Percentiles rank a stretch among this genome's conserved stretches.
Conservation (phyloP, 352 stramenopile genomes). For the Peronosclerospora sorghi region DNA sequence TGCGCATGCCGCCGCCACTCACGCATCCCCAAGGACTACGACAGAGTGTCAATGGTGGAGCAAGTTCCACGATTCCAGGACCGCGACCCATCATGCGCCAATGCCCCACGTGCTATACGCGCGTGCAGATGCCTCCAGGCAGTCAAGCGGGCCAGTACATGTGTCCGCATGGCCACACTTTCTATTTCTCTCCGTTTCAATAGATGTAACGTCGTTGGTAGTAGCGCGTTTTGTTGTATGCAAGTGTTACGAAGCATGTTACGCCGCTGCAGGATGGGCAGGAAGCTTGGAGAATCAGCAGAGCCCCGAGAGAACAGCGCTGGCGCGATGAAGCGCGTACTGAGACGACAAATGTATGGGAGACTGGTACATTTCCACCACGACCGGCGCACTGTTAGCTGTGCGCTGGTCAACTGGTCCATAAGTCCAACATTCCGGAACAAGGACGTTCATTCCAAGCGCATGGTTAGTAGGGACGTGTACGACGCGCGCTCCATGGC, state of each 20-base stretch:
- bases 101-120: constrained; percentile 80
- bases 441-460: constrained; percentile 30
- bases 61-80: constrained; percentile 12
- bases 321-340: constrained; percentile 43
- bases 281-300: constrained; percentile 42
- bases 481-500: neutral
- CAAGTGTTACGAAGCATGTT: constrained; percentile 4
- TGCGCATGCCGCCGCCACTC: constrained; percentile 42
- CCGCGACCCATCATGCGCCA: constrained; percentile 66
- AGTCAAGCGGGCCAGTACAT: constrained; percentile 83
- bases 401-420: constrained; percentile 74
- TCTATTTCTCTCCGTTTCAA: constrained; percentile 71
- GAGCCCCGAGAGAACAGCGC: constrained; percentile 69
- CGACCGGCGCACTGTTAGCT: constrained; percentile 54
- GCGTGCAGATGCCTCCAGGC: constrained; percentile 77
- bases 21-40: constrained; percentile 32
- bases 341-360: constrained; percentile 67
- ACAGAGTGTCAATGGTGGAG: constrained; percentile 24
- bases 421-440: constrained; percentile 76
- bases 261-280: too few relatives aligned
- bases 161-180: constrained; percentile 80
- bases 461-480: too few relatives aligned
- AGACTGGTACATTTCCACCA: constrained; percentile 78
- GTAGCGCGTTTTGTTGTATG: too few relatives aligned
- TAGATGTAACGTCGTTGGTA: constrained; percentile 15